Conservation (phyloP, 257 asterid species). For the Vinca minor region DNA sequence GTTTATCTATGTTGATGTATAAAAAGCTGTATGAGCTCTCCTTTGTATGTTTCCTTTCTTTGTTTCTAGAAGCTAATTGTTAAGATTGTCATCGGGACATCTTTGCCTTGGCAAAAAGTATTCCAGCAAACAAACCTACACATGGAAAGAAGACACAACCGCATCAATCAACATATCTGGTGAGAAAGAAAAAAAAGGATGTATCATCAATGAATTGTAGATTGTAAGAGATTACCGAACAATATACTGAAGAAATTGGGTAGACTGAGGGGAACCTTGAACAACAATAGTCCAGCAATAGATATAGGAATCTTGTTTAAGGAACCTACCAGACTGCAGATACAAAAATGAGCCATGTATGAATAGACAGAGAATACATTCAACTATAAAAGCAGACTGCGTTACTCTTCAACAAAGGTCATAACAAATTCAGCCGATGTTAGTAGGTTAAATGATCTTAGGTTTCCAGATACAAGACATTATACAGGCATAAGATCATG, state of each 20-base stretch:
- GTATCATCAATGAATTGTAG: neutral
- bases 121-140: constrained; percentile 44
- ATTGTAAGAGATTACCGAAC: constrained; percentile 26
- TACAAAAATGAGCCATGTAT: neutral
- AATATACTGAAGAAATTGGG: constrained; percentile 40
- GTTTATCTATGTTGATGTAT: neutral
- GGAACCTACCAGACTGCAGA: constrained; percentile 43
- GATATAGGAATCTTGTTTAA: constrained; percentile 47
- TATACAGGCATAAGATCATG: neutral
- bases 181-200: neutral
- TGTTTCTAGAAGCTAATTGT: neutral
- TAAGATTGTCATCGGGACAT: constrained; percentile 24
- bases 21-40: neutral
- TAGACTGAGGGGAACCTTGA: constrained; percentile 38
- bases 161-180: neutral
- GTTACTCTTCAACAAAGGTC: neutral
- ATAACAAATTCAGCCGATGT: too few relatives aligned
- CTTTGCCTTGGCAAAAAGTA: constrained; percentile 41
- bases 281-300: constrained; percentile 32
- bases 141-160: neutral
- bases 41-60: neutral
- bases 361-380: neutral
- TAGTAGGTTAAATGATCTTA: neutral
- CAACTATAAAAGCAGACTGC: neutral
- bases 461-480: neutral